Evolutionary conservation across 305 asterid genomes (phyloP).

Genomic region (Solanum hybrid): DNA sequence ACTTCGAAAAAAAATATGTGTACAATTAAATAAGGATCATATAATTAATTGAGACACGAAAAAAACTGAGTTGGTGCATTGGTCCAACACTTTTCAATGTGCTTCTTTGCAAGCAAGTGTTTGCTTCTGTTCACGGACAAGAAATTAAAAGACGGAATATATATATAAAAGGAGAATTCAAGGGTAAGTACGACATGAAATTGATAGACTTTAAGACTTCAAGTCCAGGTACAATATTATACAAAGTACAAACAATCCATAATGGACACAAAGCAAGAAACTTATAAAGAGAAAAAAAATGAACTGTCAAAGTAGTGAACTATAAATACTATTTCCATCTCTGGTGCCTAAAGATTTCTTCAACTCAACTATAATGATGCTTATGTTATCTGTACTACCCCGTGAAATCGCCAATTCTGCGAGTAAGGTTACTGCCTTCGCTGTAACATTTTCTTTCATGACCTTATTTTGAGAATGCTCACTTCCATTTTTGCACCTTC

Average conservation of each 20-base stretch:
- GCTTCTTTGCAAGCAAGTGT: not conserved
- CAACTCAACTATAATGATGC: constrained; percentile 40
- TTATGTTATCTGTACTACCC: constrained; percentile 49
- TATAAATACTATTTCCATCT: not conserved
- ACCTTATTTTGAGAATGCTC: not conserved
- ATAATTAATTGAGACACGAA: not conserved
- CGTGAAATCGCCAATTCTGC: constrained; percentile 45
- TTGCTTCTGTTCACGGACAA: not conserved
- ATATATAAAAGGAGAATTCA: not conserved
- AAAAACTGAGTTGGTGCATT: not conserved
- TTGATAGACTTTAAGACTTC: not conserved
- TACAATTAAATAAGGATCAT: no score
- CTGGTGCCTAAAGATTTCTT: not conserved
- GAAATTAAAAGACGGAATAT: not conserved
- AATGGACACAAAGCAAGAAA: not conserved
- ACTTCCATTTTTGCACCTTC: not conserved
- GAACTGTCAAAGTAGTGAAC: not conserved
- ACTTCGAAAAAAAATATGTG: no score
- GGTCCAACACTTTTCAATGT: not conserved
- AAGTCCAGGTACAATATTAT: not conserved
- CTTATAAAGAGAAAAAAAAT: not conserved
- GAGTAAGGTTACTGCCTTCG: constrained; percentile 28
- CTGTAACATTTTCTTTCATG: constrained; percentile 6
- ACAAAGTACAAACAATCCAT: not conserved
- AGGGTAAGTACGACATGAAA: not conserved